Evolutionary conservation across 441 rosid genomes (phyloP).

Genomic region (Populus hybrid): DNA sequence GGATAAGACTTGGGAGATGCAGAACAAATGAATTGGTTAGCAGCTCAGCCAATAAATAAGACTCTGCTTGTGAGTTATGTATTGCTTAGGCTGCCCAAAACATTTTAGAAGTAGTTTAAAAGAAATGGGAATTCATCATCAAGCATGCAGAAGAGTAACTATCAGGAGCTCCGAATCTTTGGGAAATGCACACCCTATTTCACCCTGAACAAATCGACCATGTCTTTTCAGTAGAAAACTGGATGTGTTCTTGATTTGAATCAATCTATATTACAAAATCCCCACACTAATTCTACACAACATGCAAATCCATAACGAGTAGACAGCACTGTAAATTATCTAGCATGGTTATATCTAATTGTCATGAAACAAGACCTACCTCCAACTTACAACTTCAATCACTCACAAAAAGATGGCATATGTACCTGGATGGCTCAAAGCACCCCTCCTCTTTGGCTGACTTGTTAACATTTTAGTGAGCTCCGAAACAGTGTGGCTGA

Average conservation of each 20-base stretch:
- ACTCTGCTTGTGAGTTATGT: not conserved
- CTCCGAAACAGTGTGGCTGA: conserved; percentile 51
- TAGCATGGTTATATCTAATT: not conserved
- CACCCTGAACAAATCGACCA: not conserved
- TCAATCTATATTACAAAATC: not conserved
- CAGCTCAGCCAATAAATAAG: not conserved
- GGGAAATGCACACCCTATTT: not conserved
- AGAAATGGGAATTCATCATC: not conserved
- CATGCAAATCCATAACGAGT: not conserved
- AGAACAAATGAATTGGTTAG: not conserved
- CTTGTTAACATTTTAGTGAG: conserved; percentile 13
- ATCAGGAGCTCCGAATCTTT: not conserved
- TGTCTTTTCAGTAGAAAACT: too few relatives aligned
- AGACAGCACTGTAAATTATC: not conserved
- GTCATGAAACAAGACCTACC: not conserved
- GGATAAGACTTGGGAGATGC: not conserved
- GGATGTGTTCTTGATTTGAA: not conserved
- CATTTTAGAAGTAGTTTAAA: not conserved
- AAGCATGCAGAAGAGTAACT: not conserved
- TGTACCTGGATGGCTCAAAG: not conserved
- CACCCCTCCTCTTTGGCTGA: not conserved
- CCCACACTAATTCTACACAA: not conserved
- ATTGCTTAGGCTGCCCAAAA: not conserved
- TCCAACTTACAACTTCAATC: not conserved
- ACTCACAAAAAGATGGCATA: not conserved